Conservation (phyloP, 2,329 filamentous ascomycete species). For the Colletotrichum acutatum region DNA sequence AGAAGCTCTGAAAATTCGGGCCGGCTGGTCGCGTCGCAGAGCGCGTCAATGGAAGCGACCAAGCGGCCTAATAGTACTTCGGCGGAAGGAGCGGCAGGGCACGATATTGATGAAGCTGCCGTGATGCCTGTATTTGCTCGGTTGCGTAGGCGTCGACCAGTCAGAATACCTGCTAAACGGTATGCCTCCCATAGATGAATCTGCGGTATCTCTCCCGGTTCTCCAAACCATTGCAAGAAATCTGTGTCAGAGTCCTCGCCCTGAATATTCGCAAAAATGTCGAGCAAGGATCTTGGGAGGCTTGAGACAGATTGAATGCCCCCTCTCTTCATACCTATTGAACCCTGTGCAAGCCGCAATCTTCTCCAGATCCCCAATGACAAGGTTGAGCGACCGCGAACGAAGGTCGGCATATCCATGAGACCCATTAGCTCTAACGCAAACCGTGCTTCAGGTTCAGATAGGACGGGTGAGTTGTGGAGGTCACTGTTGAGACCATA, state of each 20-base stretch:
- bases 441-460: not conserved
- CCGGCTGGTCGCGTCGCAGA: constrained; percentile 35
- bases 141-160: constrained; percentile 28
- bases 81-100: not conserved
- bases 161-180: constrained; percentile 39
- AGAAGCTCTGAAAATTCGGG: constrained; percentile 34
- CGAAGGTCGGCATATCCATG: constrained; percentile 28
- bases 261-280: constrained; percentile 37
- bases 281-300: constrained; percentile 39
- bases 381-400: constrained; percentile 11
- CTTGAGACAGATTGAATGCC: constrained; percentile 42
- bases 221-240: constrained; percentile 37
- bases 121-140: not conserved
- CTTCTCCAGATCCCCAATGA: constrained; percentile 12
- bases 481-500: not conserved
- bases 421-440: constrained; percentile 23
- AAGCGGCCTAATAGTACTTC: constrained; percentile 37
- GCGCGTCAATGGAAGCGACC: constrained; percentile 38
- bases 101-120: too few relatives aligned
- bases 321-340: not conserved
- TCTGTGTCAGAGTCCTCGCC: constrained; percentile 27
- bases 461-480: not conserved
- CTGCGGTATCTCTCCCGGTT: constrained; percentile 39
- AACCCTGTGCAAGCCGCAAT: not conserved
- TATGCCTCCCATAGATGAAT: constrained; percentile 41